Conservation (phyloP, 495 filamentous ascomycete species). For the Penicillium verhagenii region DNA sequence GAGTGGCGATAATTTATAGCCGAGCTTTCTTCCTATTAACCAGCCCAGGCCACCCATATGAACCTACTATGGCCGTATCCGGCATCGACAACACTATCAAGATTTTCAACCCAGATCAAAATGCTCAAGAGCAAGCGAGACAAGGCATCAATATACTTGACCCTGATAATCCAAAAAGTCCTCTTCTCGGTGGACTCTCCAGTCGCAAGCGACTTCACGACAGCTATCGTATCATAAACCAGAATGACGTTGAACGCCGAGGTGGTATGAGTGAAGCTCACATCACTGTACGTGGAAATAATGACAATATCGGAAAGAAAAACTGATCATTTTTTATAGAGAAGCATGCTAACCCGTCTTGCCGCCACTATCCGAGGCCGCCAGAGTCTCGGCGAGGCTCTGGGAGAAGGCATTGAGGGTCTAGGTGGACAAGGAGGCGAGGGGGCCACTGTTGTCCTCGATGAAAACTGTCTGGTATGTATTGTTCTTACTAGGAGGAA, state of each 20-base stretch:
- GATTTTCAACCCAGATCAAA: constrained; percentile 66
- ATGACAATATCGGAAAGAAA: constrained; percentile 19
- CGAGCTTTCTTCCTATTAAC: neutral
- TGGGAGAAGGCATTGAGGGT: constrained; percentile 9
- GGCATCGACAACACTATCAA: constrained; percentile 78
- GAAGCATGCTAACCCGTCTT: constrained; percentile 59
- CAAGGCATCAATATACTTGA: constrained; percentile 55
- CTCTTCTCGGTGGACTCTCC: constrained; percentile 43
- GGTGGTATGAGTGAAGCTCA: constrained; percentile 61
- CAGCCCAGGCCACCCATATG: constrained; percentile 64
- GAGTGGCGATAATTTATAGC: constrained; percentile 6
- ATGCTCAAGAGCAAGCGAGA: constrained; percentile 57
- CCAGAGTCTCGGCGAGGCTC: constrained; percentile 17
- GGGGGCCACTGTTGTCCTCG: constrained; percentile 34
- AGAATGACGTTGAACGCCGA: constrained; percentile 63
- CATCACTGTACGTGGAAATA: constrained; percentile 55
- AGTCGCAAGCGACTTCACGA: constrained; percentile 60
- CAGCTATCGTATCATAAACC: constrained; percentile 60
- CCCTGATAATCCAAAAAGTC: constrained; percentile 39
- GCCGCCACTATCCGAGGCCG: constrained; percentile 47
- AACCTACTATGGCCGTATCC: constrained; percentile 66
- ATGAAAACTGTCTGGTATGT: constrained; percentile 46
- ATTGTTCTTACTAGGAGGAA: neutral
- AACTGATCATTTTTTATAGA: constrained; percentile 34
- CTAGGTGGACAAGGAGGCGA: constrained; percentile 9